A percentile compares a stretch with the other conserved stretches of the same genome.
Conservation (phyloP, 495 filamentous ascomycete species). For the Xylaria cubensis region DNA sequence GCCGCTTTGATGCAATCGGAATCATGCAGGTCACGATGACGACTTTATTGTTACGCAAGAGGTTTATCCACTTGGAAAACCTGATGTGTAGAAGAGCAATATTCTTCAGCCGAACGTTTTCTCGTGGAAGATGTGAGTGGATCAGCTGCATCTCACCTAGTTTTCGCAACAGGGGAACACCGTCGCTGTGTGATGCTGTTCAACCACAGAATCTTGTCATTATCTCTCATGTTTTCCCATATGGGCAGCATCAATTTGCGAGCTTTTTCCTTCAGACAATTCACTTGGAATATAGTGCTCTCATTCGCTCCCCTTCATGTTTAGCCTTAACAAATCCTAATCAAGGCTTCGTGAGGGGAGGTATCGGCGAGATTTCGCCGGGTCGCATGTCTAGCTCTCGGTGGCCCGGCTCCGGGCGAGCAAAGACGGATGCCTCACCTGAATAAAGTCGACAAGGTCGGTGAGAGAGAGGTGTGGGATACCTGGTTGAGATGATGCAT, state of each 20-base stretch:
- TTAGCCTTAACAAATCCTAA: background rate
- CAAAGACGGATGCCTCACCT: slow-evolving; percentile 8
- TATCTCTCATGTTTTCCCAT: background rate
- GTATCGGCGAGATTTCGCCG: background rate
- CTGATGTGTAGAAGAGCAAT: background rate
- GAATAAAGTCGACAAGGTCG: background rate
- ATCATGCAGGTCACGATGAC: slow-evolving; percentile 25
- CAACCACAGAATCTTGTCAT: background rate
- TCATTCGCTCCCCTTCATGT: background rate
- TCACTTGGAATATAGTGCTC: background rate
- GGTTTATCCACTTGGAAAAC: slow-evolving; percentile 14
- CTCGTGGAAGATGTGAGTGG: slow-evolving; percentile 1
- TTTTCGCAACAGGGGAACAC: background rate
- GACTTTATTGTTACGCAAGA: slow-evolving; percentile 10
- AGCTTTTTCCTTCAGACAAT: background rate
- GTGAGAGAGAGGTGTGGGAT: slow-evolving; percentile 13
- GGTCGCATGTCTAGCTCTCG: background rate
- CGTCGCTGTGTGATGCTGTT: background rate
- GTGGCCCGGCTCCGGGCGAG: background rate
- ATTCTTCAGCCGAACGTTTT: slow-evolving; percentile 6
- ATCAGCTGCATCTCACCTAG: background rate
- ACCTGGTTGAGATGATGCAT: slow-evolving; percentile 25
- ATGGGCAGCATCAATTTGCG: background rate
- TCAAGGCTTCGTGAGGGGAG: background rate
- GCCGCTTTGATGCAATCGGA: slow-evolving; percentile 9